A percentile compares a stretch with the other conserved stretches of the same genome.
phyloP scores from a whole-genome alignment of 2,329 filamentous ascomycete genomes.

The Ilyonectria robusta region DNA sequence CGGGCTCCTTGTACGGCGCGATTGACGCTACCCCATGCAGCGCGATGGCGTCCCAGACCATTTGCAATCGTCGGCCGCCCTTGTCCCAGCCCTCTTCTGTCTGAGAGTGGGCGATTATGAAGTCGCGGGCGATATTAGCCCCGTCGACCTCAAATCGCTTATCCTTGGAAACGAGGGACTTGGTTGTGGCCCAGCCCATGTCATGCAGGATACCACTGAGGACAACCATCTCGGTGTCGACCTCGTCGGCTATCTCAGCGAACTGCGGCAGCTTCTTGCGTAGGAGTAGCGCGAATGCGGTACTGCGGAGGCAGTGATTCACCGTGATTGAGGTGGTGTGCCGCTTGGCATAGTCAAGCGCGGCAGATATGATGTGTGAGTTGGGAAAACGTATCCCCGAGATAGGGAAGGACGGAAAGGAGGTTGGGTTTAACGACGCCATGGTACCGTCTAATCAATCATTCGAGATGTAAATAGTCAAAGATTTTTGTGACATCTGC shows the following conservation, averaged over 20 bases:
- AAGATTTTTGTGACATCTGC: not conserved
- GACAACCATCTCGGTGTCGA: not conserved
- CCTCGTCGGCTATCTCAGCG: not conserved
- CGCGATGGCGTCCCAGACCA: not conserved
- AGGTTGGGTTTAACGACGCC: not conserved
- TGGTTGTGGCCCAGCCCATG: not conserved
- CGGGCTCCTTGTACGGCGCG: not conserved
- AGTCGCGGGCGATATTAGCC: not conserved
- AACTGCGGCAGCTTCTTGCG: not conserved
- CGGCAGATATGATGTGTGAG: not conserved
- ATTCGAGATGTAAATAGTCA: not conserved
- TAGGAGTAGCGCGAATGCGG: not conserved
- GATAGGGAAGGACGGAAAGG: not conserved
- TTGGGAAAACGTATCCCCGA: not conserved
- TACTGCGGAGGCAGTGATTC: not conserved
- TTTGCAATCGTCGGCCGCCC: not conserved
- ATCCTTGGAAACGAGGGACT: not conserved
- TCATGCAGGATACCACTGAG: not conserved
- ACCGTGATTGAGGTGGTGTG: not conserved
- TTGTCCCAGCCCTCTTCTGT: not conserved
- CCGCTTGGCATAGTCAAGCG: not conserved
- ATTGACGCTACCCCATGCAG: not conserved
- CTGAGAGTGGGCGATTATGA: not conserved
- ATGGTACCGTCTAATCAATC: not conserved
- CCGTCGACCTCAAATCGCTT: not conserved